Conservation (phyloP, 2,329 filamentous ascomycete species). For the Diaporthe sp. region DNA sequence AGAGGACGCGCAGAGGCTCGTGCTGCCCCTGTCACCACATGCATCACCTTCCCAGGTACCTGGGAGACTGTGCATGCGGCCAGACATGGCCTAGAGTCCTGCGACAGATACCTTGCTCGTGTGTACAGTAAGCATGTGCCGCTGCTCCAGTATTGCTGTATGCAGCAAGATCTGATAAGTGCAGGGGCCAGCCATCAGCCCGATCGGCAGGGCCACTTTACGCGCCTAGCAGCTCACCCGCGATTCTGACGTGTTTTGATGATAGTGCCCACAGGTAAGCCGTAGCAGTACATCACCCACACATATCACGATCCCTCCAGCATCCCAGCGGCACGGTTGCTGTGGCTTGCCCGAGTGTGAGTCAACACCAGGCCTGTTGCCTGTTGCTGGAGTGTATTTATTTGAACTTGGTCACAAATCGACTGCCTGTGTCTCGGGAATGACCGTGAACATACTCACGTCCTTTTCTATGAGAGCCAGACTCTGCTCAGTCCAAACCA, state of each 20-base stretch:
- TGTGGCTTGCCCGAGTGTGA: constrained; percentile 19
- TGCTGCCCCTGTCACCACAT: constrained; percentile 29
- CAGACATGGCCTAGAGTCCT: not conserved
- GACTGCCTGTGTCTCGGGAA: not conserved
- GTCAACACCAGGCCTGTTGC: constrained; percentile 21
- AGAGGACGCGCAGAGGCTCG: constrained; percentile 34
- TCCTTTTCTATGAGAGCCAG: constrained; percentile 1
- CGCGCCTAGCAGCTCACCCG: constrained; percentile 25
- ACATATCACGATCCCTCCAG: constrained; percentile 17
- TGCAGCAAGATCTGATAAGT: constrained; percentile 7
- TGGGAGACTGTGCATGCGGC: not conserved
- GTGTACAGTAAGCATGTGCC: not conserved
- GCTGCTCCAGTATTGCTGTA: constrained; percentile 2
- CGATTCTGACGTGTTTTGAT: not conserved
- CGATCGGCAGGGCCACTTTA: constrained; percentile 12
- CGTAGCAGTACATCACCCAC: not conserved
- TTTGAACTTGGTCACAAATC: not conserved
- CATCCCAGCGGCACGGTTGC: constrained; percentile 8
- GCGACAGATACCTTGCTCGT: not conserved
- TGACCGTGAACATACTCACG: constrained; percentile 16
- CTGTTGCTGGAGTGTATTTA: constrained; percentile 10
- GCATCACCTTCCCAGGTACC: constrained; percentile 31
- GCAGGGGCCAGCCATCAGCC: constrained; percentile 4
- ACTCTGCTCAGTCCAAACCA: not conserved
- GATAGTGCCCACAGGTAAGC: constrained; percentile 1